Evolutionary conservation across 495 filamentous ascomycete genomes (phyloP).

Genomic region (Staphylotrichum tortipilum): DNA sequence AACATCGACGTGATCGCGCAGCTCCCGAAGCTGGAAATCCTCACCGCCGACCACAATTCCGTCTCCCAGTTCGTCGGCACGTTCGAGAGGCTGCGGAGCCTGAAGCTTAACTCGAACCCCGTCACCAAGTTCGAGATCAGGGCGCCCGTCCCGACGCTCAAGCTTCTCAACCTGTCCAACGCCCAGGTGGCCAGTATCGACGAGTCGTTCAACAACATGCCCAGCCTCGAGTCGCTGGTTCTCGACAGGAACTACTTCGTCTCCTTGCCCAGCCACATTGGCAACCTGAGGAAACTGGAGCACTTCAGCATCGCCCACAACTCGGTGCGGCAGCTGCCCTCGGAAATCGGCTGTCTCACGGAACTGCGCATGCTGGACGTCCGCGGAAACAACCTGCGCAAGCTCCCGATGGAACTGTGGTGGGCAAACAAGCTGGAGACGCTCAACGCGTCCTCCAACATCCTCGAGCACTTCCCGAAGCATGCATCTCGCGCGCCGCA

Average conservation of each 20-base stretch:
- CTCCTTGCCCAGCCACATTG: conserved; percentile 73
- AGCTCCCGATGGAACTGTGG: conserved; percentile 87
- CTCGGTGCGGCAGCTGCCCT: conserved; percentile 67
- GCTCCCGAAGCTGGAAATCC: conserved; percentile 75
- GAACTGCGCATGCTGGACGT: conserved; percentile 81
- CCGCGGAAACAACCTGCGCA: conserved; percentile 82
- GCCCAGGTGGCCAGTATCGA: conserved; percentile 84
- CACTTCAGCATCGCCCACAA: conserved; percentile 93
- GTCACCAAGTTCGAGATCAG: conserved; percentile 85
- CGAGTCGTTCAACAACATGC: conserved; percentile 75
- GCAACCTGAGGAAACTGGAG: conserved; percentile 73
- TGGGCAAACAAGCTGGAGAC: conserved; percentile 79
- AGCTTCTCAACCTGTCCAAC: conserved; percentile 75
- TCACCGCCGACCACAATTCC: conserved; percentile 82
- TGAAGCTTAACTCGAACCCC: conserved; percentile 86
- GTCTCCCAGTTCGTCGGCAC: conserved; percentile 79
- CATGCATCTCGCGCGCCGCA: conserved; percentile 56
- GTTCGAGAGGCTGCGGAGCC: conserved; percentile 72
- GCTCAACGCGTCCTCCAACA: conserved; percentile 90
- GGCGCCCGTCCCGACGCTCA: conserved; percentile 67
- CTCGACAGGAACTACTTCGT: conserved; percentile 95
- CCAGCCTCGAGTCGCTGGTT: conserved; percentile 74
- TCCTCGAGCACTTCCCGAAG: conserved; percentile 83
- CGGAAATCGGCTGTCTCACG: conserved; percentile 73
- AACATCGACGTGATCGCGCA: conserved; percentile 76